These are phyloP conservation scores for Lanmaoa pseudosensibilis DNA, from an alignment of 768 basidiomycete genomes.

Conservation along the genomic window DNA sequence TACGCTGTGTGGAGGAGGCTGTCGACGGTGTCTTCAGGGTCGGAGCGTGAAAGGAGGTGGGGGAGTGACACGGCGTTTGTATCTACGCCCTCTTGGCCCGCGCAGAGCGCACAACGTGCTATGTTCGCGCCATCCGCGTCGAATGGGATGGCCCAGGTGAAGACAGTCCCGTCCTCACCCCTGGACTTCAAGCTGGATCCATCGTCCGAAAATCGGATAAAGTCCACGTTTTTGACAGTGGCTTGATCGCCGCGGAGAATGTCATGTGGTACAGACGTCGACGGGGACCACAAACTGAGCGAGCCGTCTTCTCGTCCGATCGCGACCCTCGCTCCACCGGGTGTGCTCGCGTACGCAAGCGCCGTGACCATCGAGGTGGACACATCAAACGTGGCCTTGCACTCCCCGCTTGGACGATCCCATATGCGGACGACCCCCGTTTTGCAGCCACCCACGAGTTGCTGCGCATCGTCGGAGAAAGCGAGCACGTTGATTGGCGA, in stretches of 20 bases:
- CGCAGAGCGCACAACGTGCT: background rate
- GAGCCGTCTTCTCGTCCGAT: slow-evolving; percentile 24
- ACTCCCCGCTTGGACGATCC: slow-evolving; percentile 17
- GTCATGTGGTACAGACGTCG: slow-evolving; percentile 12
- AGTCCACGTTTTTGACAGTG: slow-evolving; percentile 3
- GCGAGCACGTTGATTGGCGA: background rate
- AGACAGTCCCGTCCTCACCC: slow-evolving; percentile 12
- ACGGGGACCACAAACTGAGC: slow-evolving; percentile 17
- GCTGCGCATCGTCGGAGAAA: slow-evolving; percentile 18
- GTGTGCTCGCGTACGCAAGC: slow-evolving; percentile 3
- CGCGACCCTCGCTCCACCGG: slow-evolving; percentile 1
- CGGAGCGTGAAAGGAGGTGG: slow-evolving; percentile 3
- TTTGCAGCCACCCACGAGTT: slow-evolving; percentile 20
- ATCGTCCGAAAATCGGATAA: slow-evolving; percentile 12
- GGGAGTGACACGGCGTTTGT: background rate
- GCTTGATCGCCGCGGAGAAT: background rate
- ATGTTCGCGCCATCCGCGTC: background rate
- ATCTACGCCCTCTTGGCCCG: background rate
- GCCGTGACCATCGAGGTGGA: slow-evolving; percentile 18
- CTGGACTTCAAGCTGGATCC: slow-evolving; percentile 6
- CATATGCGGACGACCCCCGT: slow-evolving; percentile 19
- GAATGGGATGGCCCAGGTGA: slow-evolving; percentile 7
- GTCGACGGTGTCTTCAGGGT: slow-evolving; percentile 3
- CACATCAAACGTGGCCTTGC: slow-evolving; percentile 2
- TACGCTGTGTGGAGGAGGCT: slow-evolving; percentile 6